Base-by-base conservation (phyloP, 768 basidiomycete genomes). In the Leccinum truebloodii region DNA sequence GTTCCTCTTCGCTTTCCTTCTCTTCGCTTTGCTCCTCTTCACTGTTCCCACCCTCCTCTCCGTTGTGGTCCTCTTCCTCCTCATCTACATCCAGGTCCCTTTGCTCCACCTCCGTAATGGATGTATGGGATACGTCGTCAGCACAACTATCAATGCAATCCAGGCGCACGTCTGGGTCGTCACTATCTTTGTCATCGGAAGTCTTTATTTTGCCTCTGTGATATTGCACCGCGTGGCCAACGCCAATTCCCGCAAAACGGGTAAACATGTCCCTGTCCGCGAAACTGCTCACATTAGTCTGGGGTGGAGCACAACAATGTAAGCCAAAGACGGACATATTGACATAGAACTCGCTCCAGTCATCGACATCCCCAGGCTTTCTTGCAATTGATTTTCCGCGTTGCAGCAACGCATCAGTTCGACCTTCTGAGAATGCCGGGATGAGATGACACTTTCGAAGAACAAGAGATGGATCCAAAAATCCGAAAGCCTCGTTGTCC, bases 161-260 rank as follows among this genome's bases (percentile, higher is more conserved):
- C n/a, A 20, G 30, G 30, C 8, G 30, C 7, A 30, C 22, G 10
- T 48, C 18, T 24, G 22, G 10, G 20, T 48, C 46, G 9, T 48
- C 18, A 20, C 7, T 10, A 20, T 48, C 9, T 24, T 48, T 7
- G 20, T 48, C 46, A 24, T 24, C 20, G 10, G n/a, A 20, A 24
- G 10, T 22, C 10, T 20, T 22, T 22, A 22, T 12, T 9, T 20
- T 44, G 41, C 7, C 41, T 24, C 10, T 10, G 9, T 48, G 20
- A 16, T 16, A n/a, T 44, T 48, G 46, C n/a, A 60, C 55, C 62
- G 35, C 75, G 0, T 59, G 58, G 10, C 58, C 52, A 0, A 59
- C 37, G 14, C 52, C 52, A 14, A 59, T 59, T 32, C 57, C 57
- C 13, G 51, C 51, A 26, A 58, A 58, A 6, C 13, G n/a, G 10